A percentile compares a stretch with the other conserved stretches of the same genome.
Evolutionary conservation across 2,329 filamentous ascomycete genomes (phyloP).

Genomic region (Neofusicoccum laricinum): DNA sequence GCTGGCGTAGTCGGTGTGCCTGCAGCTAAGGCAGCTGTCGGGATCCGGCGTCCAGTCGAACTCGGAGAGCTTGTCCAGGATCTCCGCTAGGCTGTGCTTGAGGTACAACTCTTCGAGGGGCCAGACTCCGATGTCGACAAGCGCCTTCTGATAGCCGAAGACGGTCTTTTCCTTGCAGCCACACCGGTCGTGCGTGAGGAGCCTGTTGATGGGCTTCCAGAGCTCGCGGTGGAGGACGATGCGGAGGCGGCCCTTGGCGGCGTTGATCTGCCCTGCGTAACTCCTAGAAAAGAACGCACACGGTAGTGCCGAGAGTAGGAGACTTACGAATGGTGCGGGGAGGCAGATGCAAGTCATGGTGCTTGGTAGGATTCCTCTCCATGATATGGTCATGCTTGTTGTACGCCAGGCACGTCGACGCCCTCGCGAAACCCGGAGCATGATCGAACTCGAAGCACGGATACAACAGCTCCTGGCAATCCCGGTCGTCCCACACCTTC

Average conservation of each 20-base stretch:
- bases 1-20: neutral
- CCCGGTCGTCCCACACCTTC: neutral
- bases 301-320: neutral
- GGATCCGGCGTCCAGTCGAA: neutral
- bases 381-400: constrained; percentile 25
- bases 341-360: neutral
- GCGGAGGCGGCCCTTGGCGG: neutral
- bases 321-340: neutral
- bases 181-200: neutral
- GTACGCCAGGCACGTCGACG: constrained; percentile 33
- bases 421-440: constrained; percentile 24
- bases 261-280: neutral
- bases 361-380: constrained; percentile 24
- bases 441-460: constrained; percentile 31
- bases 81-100: neutral
- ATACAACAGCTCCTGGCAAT: constrained; percentile 21
- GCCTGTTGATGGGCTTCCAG: neutral
- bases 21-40: neutral
- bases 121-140: neutral
- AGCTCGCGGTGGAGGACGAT: neutral
- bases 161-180: neutral
- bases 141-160: neutral
- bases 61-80: neutral
- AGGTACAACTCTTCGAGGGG: neutral
- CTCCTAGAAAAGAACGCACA: neutral